Base-by-base conservation (phyloP, 2,329 filamentous ascomycete genomes). In the Diaporthe citriasiana region DNA sequence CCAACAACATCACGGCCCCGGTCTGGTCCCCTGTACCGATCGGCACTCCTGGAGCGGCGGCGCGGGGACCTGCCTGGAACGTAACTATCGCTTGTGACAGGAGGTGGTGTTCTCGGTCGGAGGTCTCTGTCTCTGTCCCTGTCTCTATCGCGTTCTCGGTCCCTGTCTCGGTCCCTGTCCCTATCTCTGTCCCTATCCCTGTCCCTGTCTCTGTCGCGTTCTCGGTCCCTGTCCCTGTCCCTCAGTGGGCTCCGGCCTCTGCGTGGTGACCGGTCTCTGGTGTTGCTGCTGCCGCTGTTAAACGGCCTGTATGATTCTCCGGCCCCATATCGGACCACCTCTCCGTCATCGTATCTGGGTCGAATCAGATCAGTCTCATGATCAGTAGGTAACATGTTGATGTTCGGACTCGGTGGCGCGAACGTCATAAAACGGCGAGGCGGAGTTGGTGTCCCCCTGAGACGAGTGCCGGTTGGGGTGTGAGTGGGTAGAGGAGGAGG, bases 271-370 rank as follows among this genome's bases (percentile, higher is more conserved):
- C 81, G 65, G 33, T 78, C 76, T 38, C 79, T 71, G 15, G 35
- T 71, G 25, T 60, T 71, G 15, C 55, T 30, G n/a, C 55, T 51
- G n/a, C 78, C 53, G 65, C 69, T 78, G 70, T 89, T 89, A 74
- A 88, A 90, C 15, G 89, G 89, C 74, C 89, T 84, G 84, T 90
- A 91, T 50, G 89, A 90, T 81, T 91, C 89, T 74, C 89, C 89
- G 17, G 89, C 89, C 69, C 89, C 89, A 79, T 91, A 91, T 78
- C 89, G 85, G 76, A 90, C 88, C 71, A 91, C 89, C 82, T 91
- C 89, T 57, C 89, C 89, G 77, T 91, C 89, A 76, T 91, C 89
- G 78, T 89, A 91, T 79, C 89, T 90, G 74, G 40, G 65, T 33
- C 57, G 9, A 3, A 33, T 12, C 10, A 1, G 10, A 75, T 80